Base-by-base conservation (phyloP, 2,329 filamentous ascomycete genomes). In the Monilinia fructigena region DNA sequence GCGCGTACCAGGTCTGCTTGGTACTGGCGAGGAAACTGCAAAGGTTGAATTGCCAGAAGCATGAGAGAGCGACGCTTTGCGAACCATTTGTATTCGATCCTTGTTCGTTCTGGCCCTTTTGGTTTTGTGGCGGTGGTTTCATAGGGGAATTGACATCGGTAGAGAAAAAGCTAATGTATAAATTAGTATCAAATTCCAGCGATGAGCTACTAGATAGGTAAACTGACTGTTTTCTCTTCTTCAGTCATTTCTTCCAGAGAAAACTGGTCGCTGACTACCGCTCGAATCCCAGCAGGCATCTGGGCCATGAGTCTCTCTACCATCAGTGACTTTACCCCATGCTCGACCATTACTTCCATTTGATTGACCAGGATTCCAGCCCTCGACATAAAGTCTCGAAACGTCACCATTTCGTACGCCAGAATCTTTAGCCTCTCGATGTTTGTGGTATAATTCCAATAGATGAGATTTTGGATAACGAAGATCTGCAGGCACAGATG, bases 71-170 rank as follows among this genome's bases (percentile, higher is more conserved):
- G 93, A 97, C 20, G 88, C 83, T 79, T 97, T 97, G 66, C 94
- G 90, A 59, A 59, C 89, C 85, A 65, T 90, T 88, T 14, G 83
- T 74, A 14, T 82, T 82, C 76, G 84, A 77, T 78, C 84, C 77
- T 77, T 84, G 76, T 77, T 83, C 68, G 78, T 83, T 78, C 80
- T 87, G 80, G 53, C 86, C 83, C 73, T 89, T 83, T 31, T 81
- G 77, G 68, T 81, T 85, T 74, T 91, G 89, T 42, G 87, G 86
- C 26, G 91, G 91, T 11, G 91, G 90, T 79, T 98, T 98, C 72
- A 97, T 82, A 45, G 93, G 90, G 47, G 95, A 97, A 78, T 98
- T 99, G 76, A 99, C 93, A 70, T 96, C 95, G 61, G 85, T 86
- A 61, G 87, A 80, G 78, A 97, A 97, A 97, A 70, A 90, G 81